phyloP scores from a whole-genome alignment of 2,329 filamentous ascomycete species.

The Fusarium tjaetaba region DNA sequence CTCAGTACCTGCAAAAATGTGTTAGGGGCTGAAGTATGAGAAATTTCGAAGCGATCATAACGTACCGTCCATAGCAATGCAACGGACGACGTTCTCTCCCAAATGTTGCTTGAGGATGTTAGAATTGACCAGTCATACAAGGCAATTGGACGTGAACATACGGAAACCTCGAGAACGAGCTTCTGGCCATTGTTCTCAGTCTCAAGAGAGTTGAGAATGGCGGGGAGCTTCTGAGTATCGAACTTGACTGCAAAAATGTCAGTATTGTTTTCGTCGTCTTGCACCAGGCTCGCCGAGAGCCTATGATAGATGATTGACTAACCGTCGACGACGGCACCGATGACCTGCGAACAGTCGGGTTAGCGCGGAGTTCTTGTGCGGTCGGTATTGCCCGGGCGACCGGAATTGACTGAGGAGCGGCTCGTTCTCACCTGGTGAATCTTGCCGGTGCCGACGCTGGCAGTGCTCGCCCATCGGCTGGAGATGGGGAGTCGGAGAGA shows the following conservation, averaged over 20 bases:
- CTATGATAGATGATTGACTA: conserved; percentile 56
- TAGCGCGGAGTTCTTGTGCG: conserved; percentile 31
- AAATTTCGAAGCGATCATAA: conserved; percentile 39
- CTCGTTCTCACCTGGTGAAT: conserved; percentile 70
- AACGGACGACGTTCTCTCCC: conserved; percentile 98
- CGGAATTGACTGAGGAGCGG: conserved; percentile 27
- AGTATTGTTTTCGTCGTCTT: conserved; percentile 28
- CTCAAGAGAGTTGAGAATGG: conserved; percentile 97
- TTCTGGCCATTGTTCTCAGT: conserved; percentile 92
- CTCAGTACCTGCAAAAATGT: conserved; percentile 81
- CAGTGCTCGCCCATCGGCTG: conserved; percentile 68
- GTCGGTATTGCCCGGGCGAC: conserved; percentile 35
- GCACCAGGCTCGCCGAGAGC: conserved; percentile 13
- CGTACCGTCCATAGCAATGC: conserved; percentile 99
- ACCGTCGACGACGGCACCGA: conserved; percentile 99
- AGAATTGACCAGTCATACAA: conserved; percentile 41
- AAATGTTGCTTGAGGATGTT: conserved; percentile 86
- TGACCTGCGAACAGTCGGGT: conserved; percentile 72
- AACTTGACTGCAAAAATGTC: conserved; percentile 82
- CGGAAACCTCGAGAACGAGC: conserved; percentile 94
- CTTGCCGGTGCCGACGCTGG: conserved; percentile 70
- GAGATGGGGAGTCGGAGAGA: conserved; percentile 64
- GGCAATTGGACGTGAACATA: conserved; percentile 60
- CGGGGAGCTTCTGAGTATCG: conserved; percentile 89
- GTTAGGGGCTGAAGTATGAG: conserved; percentile 21